A percentile compares a stretch with the other conserved stretches of the same genome.
These are phyloP conservation scores for Calonectria honghensis DNA, from an alignment of 2,329 filamentous ascomycete genomes.

Conservation along the genomic window DNA sequence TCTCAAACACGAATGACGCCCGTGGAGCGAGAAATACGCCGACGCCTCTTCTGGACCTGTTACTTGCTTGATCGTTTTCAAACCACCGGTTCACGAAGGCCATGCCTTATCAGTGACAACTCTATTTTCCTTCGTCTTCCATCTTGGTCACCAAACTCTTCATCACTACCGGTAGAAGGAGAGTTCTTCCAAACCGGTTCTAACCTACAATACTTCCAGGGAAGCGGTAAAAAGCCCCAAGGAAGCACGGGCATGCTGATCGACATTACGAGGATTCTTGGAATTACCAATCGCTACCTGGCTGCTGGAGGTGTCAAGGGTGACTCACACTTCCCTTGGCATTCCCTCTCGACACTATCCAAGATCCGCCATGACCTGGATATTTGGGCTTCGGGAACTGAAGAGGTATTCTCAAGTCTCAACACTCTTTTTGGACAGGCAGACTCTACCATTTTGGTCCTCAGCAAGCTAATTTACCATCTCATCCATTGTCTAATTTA, in stretches of 20 bases:
- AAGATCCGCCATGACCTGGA: constrained; percentile 91
- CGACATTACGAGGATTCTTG: constrained; percentile 88
- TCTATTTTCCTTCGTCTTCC: constrained; percentile 85
- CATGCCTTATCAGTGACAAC: constrained; percentile 86
- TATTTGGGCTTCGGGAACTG: constrained; percentile 88
- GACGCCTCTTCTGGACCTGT: constrained; percentile 92
- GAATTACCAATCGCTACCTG: constrained; percentile 88
- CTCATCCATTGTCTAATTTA: constrained; percentile 91
- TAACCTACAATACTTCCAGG: constrained; percentile 84
- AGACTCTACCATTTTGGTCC: constrained; percentile 85
- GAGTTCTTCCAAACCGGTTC: constrained; percentile 87
- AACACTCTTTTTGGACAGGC: constrained; percentile 84
- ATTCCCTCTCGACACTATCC: constrained; percentile 88
- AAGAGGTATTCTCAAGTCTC: constrained; percentile 85
- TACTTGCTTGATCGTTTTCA: constrained; percentile 91
- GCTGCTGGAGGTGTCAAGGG: constrained; percentile 91
- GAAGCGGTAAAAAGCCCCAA: constrained; percentile 81
- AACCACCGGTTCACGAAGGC: constrained; percentile 86
- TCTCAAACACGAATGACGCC: constrained; percentile 76
- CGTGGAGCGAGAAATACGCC: constrained; percentile 83
- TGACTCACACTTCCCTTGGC: constrained; percentile 94
- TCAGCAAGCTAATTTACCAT: constrained; percentile 92
- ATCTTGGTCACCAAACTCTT: constrained; percentile 80
- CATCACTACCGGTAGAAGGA: constrained; percentile 80
- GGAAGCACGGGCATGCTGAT: constrained; percentile 88